phyloP scores from a whole-genome alignment of 345 rosid species.

The Hevea brasiliensis region DNA sequence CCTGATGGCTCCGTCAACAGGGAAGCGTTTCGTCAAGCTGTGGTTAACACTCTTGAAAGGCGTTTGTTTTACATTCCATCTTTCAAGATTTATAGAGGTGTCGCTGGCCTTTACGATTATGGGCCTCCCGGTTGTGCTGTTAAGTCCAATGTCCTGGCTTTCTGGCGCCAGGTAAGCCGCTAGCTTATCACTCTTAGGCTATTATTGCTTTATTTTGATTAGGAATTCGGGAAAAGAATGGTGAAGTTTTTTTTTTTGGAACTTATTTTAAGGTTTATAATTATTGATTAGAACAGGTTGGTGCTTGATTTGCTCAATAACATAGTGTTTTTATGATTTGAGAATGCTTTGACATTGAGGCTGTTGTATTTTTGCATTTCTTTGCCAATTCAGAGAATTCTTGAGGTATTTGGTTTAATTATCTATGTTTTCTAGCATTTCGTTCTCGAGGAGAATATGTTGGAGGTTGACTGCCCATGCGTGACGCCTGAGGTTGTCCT shows the following conservation, averaged over 20 bases:
- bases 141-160: constrained; percentile 78
- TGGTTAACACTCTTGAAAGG: constrained; percentile 71
- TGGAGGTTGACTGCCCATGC: constrained; percentile 92
- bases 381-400: neutral
- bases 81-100: constrained; percentile 86
- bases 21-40: constrained; percentile 78
- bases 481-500: constrained; percentile 93
- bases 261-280: neutral
- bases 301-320: neutral
- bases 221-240: no score
- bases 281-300: neutral
- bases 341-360: neutral
- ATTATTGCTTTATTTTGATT: no score
- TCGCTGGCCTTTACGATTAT: constrained; percentile 88
- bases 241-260: no score
- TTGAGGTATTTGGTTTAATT: neutral
- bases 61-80: constrained; percentile 74
- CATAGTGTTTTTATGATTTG: neutral
- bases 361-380: no score
- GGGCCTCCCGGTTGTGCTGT: constrained; percentile 95
- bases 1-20: constrained; percentile 30
- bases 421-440: constrained; percentile 62
- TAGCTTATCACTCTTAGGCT: neutral
- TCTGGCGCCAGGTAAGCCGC: constrained; percentile 85
- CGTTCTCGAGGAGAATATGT: constrained; percentile 86